Evolutionary conservation across 1,284 basidiomycete species (phyloP), one percentile per base, ranked within the genome.

Genomic region (Heterobasidion irregulare): DNA sequence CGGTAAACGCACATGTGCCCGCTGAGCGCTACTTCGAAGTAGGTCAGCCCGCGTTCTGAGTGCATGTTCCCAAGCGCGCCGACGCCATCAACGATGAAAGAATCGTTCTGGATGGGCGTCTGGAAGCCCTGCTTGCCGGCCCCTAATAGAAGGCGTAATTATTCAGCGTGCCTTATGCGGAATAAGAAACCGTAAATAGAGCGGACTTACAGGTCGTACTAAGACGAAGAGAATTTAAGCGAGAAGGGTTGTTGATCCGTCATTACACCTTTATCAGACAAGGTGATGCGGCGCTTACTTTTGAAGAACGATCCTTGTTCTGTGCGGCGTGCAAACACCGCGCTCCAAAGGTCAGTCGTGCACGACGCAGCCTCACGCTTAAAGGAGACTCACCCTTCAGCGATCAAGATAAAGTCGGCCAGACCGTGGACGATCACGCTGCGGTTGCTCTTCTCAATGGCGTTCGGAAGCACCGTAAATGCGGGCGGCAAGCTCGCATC

Each of bases 391-490:
- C 59, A 85, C 82, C 86, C 88, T 60, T 87, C 83, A 8, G 85
- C 79, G 52, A 89, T 86, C 47, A 87, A 69, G 58, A 84, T 75
- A 60, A 80, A 89, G 66, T 89, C 86, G 0, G 79, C 83, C 52
- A 87, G 70, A 0, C 89, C 89, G 58, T 91, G 87, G 5, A 81
- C 75, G 56, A 91, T 81, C 12, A 90, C 83, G 2, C 76, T 78
- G 50, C 86, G 75, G 57, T 80, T 73, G 66, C 76, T 89, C 72
- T 84, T 87, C 69, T 89, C 86, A 57, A 90, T 89, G 47, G 87
- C 86, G 58, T 72, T 83, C 2, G 87, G 84, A 10, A 89, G 72
- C 4, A 88, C 85, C 10, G 72, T 79, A 53, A 86, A 72, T 0
- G 79, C 75, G 6, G 86, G 76, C 2, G 86, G 85, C 3, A 76